Conservation (phyloP, 2,329 filamentous ascomycete species). For the Moelleriella libera region DNA sequence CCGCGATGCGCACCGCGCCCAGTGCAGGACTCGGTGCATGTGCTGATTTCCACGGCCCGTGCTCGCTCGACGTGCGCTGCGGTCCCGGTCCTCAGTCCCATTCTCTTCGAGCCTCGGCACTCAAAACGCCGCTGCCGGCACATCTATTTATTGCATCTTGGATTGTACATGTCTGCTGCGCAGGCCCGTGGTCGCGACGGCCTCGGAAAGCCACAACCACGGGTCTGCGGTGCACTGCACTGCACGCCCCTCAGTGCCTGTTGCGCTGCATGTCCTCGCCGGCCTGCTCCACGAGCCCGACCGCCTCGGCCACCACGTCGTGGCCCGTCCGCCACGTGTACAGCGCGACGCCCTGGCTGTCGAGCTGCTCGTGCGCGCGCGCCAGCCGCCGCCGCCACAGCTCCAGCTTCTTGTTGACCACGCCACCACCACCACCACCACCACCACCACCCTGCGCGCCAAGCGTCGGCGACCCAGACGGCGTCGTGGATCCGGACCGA, state of each 20-base stretch:
- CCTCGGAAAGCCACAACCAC: neutral
- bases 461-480: slow-evolving; percentile 18
- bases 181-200: neutral
- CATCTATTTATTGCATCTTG: too few species aligned
- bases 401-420: slow-evolving; percentile 53
- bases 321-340: slow-evolving; percentile 60
- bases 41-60: too few species aligned
- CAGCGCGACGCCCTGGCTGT: slow-evolving; percentile 50
- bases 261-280: slow-evolving; percentile 25
- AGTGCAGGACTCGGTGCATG: too few species aligned
- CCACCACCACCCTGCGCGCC: slow-evolving; percentile 12
- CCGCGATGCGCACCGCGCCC: too few species aligned
- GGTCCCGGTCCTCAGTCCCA: too few species aligned
- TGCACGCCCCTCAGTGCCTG: neutral
- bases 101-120: too few species aligned
- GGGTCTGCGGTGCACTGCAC: neutral
- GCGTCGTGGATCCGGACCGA: slow-evolving; percentile 17
- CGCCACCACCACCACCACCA: neutral
- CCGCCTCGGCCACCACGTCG: slow-evolving; percentile 54
- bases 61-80: too few species aligned
- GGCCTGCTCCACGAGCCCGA: slow-evolving; percentile 46
- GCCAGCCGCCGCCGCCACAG: slow-evolving; percentile 57
- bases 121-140: too few species aligned
- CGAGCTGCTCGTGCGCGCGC: slow-evolving; percentile 47
- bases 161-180: too few species aligned